A percentile compares a stretch with the other conserved stretches of the same genome.
These are phyloP conservation scores for Pleurotus giganteus DNA, from an alignment of 768 basidiomycete genomes.

Conservation along the genomic window DNA sequence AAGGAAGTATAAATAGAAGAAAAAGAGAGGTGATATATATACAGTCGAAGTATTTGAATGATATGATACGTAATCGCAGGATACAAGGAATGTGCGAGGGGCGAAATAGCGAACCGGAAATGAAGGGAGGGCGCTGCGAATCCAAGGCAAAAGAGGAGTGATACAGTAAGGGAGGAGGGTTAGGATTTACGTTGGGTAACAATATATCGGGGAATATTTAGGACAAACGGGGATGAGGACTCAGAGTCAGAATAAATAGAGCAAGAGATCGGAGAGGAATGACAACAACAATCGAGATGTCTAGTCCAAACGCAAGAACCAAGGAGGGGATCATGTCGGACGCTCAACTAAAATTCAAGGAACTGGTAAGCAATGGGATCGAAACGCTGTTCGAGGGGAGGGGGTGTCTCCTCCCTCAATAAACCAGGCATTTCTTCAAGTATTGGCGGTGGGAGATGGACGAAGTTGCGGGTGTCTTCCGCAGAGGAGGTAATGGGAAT, in stretches of 20 bases:
- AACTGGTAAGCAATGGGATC: conserved; percentile 72
- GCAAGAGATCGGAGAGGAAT: conserved; percentile 8
- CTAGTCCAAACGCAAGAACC: conserved; percentile 13
- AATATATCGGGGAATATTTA: conserved; percentile 3
- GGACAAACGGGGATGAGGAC: not conserved
- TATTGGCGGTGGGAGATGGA: conserved; percentile 73
- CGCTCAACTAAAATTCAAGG: conserved; percentile 58
- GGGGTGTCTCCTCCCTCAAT: conserved; percentile 57
- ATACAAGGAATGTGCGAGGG: not conserved
- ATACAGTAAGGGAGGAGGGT: not conserved
- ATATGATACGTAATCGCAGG: not conserved
- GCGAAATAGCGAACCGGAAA: not conserved
- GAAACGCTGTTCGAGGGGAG: conserved; percentile 58
- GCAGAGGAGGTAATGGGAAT: conserved; percentile 76
- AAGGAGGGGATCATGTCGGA: conserved; percentile 20
- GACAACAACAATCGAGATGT: conserved; percentile 7
- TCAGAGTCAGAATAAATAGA: not conserved
- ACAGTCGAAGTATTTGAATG: conserved; percentile 2
- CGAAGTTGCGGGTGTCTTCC: conserved; percentile 86
- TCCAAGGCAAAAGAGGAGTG: not conserved
- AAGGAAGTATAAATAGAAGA: conserved; percentile 8
- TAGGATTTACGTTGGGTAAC: conserved; percentile 5
- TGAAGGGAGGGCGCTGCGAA: not conserved
- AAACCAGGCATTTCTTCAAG: conserved; percentile 81
- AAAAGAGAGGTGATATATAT: conserved; percentile 3